These are phyloP conservation scores for Phytophthora chlamydospora DNA, from an alignment of 352 stramenopile species.

Conservation along the genomic window DNA sequence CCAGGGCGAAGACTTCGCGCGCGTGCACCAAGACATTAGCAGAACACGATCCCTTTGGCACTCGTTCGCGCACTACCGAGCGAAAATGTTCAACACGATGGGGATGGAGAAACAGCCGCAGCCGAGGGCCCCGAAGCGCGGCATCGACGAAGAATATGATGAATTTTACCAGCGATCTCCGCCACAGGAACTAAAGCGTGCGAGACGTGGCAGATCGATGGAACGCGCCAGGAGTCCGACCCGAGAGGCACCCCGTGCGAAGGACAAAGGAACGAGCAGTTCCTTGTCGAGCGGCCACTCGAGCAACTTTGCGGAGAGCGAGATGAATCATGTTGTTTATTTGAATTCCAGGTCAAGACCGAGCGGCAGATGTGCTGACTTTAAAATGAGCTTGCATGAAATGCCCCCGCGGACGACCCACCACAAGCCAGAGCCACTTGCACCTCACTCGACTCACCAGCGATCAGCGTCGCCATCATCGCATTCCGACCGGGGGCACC, in stretches of 20 bases:
- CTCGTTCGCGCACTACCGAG: slow-evolving; percentile 11
- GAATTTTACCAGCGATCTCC: slow-evolving; percentile 12
- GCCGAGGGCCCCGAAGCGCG: slow-evolving; percentile 11
- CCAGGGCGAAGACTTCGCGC: slow-evolving; percentile 1
- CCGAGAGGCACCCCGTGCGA: background rate
- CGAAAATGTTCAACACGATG: too few species aligned
- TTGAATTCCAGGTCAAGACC: slow-evolving; percentile 6
- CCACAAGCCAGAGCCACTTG: background rate
- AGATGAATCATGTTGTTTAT: background rate
- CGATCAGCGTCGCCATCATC: background rate
- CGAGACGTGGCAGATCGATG: slow-evolving; percentile 6
- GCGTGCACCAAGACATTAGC: background rate
- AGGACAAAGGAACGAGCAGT: background rate
- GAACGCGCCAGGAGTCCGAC: slow-evolving; percentile 12
- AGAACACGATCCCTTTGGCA: too few species aligned
- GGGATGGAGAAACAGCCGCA: background rate
- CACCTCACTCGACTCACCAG: background rate
- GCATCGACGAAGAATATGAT: slow-evolving; percentile 20
- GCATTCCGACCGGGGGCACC: background rate
- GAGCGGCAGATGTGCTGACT: slow-evolving; percentile 3
- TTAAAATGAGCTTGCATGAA: slow-evolving; percentile 7
- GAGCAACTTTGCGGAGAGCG: background rate
- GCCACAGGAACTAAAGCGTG: slow-evolving; percentile 10
- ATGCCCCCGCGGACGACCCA: slow-evolving; percentile 13
- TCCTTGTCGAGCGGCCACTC: background rate